These are phyloP conservation scores for Tulasnella sp. DNA, from an alignment of 768 basidiomycete species.

Conservation along the genomic window DNA sequence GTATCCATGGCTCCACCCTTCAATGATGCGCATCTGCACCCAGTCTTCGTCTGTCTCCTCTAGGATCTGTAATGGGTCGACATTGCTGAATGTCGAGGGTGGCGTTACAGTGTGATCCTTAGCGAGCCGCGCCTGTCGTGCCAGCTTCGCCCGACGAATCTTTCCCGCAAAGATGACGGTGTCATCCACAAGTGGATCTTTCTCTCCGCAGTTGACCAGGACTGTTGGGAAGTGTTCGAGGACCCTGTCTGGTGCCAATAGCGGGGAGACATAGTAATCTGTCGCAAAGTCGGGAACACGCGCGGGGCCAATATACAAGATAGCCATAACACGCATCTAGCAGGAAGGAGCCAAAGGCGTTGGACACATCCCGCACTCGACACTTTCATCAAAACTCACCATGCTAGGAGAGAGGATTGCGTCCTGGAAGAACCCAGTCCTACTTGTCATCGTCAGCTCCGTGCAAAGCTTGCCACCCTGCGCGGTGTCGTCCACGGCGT, in stretches of 20 bases:
- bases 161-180: constrained; percentile 94
- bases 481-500: constrained; percentile 31
- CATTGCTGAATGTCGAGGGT: background rate
- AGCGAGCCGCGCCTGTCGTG: constrained; percentile 38
- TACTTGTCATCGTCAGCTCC: constrained; percentile 86
- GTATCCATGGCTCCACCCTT: constrained; percentile 96
- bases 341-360: background rate
- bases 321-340: constrained; percentile 99
- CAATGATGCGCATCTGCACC: constrained; percentile 88
- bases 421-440: constrained; percentile 89
- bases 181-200: constrained; percentile 92
- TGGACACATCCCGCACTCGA: background rate
- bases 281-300: constrained; percentile 88
- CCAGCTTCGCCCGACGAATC: constrained; percentile 87
- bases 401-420: constrained; percentile 89
- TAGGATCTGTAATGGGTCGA: constrained; percentile 5
- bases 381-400: constrained; percentile 43
- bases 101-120: constrained; percentile 10
- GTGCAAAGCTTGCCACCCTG: constrained; percentile 58
- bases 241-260: constrained; percentile 70
- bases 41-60: constrained; percentile 81
- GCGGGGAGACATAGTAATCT: constrained; percentile 93
- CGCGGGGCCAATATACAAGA: constrained; percentile 88
- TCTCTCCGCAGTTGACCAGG: constrained; percentile 91
- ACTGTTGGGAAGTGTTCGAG: constrained; percentile 91